A percentile compares a stretch with the other conserved stretches of the same genome.
Conservation (phyloP, 768 basidiomycete species). For the Neoboletus subvelutipes region DNA sequence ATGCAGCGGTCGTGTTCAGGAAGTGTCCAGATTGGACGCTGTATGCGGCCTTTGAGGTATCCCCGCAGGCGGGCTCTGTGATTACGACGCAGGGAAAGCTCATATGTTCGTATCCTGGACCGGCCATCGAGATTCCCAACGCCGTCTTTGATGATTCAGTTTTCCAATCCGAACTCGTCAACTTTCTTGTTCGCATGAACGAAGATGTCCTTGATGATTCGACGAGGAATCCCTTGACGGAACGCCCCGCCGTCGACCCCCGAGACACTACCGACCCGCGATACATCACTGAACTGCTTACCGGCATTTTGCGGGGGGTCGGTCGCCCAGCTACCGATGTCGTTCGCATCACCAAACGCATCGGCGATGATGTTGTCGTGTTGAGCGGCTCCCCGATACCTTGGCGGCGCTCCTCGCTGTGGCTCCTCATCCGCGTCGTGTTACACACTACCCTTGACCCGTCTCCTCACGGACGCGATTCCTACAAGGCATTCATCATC, state of each 20-base stretch:
- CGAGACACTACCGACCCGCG: constrained; percentile 36
- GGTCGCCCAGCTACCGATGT: constrained; percentile 19
- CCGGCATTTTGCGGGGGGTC: constrained; percentile 41
- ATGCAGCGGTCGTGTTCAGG: constrained; percentile 45
- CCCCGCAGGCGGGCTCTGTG: constrained; percentile 34
- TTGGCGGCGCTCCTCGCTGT: constrained; percentile 38
- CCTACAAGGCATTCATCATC: constrained; percentile 50
- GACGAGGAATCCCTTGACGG: neutral
- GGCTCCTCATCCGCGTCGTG: constrained; percentile 36
- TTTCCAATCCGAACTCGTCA: constrained; percentile 37
- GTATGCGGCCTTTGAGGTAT: constrained; percentile 39
- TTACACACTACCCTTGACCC: constrained; percentile 33
- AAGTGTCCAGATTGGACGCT: constrained; percentile 10
- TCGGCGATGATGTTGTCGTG: constrained; percentile 31
- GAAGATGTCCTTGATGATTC: constrained; percentile 26
- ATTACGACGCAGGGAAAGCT: constrained; percentile 42
- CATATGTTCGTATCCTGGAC: constrained; percentile 44
- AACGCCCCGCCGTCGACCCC: constrained; percentile 31
- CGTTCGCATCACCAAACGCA: constrained; percentile 31
- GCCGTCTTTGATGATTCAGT: constrained; percentile 23
- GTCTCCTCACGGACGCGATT: constrained; percentile 4
- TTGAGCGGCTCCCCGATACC: constrained; percentile 22
- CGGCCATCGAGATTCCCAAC: constrained; percentile 38
- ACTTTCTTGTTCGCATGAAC: constrained; percentile 38
- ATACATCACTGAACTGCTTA: constrained; percentile 47